Percentiles rank a stretch among this genome's conserved stretches.
phyloP scores from a whole-genome alignment of 2,329 filamentous ascomycete genomes.

The Gyromitra esculenta region DNA sequence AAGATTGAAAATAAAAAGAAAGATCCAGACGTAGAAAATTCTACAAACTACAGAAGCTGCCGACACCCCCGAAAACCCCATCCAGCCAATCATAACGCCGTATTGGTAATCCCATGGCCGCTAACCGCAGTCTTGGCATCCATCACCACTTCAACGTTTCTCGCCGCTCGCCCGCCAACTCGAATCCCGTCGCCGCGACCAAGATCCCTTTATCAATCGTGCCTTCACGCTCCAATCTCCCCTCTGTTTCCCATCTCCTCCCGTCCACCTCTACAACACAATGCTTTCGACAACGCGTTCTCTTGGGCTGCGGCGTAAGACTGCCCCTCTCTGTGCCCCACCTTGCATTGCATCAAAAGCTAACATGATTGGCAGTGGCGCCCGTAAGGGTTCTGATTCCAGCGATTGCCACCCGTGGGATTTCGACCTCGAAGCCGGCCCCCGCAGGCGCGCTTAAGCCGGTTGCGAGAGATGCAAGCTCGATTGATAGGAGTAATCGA shows the following conservation, averaged over 20 bases:
- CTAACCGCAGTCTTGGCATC: conserved; percentile 43
- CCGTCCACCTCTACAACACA: conserved; percentile 11
- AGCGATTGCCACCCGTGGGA: conserved; percentile 42
- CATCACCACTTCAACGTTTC: conserved; percentile 33
- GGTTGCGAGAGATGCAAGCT: conserved; percentile 37
- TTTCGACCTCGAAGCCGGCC: conserved; percentile 50
- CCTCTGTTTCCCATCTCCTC: conserved; percentile 3
- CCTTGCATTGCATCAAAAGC: conserved; percentile 4
- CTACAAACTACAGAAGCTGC: background rate
- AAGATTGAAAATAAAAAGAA: background rate
- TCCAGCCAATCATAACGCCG: conserved; percentile 25
- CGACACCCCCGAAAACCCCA: background rate
- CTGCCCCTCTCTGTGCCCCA: conserved; percentile 34
- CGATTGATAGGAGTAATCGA: conserved; percentile 60
- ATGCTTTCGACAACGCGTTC: conserved; percentile 50
- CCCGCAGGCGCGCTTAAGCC: conserved; percentile 30
- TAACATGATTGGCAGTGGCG: conserved; percentile 26
- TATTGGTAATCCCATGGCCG: conserved; percentile 46
- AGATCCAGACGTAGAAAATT: background rate
- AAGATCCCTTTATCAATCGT: conserved; percentile 29
- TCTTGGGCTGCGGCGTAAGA: conserved; percentile 45
- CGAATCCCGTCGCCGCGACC: conserved; percentile 27
- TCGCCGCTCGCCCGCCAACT: conserved; percentile 40
- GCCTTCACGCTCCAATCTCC: conserved; percentile 3
- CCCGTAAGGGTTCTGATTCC: conserved; percentile 34